Percentiles rank a stretch among this genome's conserved stretches.
Conservation (phyloP, 2,329 filamentous ascomycete genomes). For the Xylariaceae sp. region DNA sequence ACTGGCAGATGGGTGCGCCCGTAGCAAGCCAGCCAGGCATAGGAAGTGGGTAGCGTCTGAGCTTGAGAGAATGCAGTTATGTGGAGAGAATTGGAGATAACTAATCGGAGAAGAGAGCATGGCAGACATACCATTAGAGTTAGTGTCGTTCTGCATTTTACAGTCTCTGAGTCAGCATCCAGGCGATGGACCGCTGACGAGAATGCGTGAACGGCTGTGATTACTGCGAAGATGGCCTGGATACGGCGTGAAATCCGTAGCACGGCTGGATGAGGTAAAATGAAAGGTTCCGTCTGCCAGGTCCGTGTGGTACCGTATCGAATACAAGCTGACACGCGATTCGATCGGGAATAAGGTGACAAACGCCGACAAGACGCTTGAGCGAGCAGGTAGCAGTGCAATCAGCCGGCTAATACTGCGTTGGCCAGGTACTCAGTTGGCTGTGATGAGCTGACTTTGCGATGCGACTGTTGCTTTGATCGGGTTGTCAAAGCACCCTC, state of each 20-base stretch:
- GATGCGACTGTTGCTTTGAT: too few relatives aligned
- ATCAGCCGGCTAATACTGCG: too few relatives aligned
- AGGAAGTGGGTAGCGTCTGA: conserved; percentile 3
- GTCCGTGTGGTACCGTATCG: too few relatives aligned
- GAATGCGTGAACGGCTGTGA: conserved; percentile 1
- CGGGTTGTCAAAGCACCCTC: too few relatives aligned
- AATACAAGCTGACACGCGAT: too few relatives aligned
- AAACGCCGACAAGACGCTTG: too few relatives aligned
- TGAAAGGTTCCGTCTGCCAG: not conserved
- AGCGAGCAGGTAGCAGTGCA: too few relatives aligned
- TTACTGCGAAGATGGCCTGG: conserved; percentile 1
- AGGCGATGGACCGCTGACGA: conserved; percentile 2
- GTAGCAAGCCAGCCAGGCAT: not conserved
- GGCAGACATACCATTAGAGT: conserved; percentile 27
- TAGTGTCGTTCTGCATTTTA: conserved; percentile 28
- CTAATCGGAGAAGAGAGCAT: conserved; percentile 7
- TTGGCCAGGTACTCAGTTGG: too few relatives aligned
- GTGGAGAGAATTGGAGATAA: conserved; percentile 17
- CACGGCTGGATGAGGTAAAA: not conserved
- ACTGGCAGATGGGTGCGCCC: not conserved
- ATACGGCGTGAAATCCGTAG: conserved; percentile 4
- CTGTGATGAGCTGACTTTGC: too few relatives aligned
- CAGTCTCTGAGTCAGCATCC: conserved; percentile 30
- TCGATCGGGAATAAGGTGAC: too few relatives aligned
- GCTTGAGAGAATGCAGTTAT: conserved; percentile 21